Evolutionary conservation across 192 early-diverging fungal genomes (phyloP), one percentile per base, ranked within the genome.

Genomic region (Coemansia sp.): DNA sequence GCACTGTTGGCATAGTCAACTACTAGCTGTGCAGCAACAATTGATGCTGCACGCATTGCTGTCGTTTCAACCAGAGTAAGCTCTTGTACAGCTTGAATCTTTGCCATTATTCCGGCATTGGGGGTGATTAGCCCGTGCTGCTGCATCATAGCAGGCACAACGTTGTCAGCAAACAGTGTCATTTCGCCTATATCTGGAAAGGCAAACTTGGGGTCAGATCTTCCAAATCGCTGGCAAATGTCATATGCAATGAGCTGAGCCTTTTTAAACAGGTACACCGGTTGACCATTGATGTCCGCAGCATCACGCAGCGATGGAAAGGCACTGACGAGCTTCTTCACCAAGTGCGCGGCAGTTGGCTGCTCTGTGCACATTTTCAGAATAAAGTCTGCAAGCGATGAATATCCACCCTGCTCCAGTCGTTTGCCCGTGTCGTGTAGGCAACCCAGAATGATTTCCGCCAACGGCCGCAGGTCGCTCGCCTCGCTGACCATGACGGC

Each of bases 111-210:
- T 2, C 26, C 54, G 11, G 79, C 49, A 42, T 79, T 53, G 0
- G 67, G 81, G 22, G 53, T 36, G 35, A 87, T 58, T 12, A 89
- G 51, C 2, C 78, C 79, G 15, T 82, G 64, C 50, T 86, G 62
- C 29, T 66, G 65, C 50, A 90, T 60, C 60, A 90, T 69, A 2
- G 83, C 80, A 4, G 88, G 87, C 17, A 92, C 77, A 9, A 87
- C 87, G 60, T 86, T 87, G 53, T 92, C 90, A 0, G 81, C 79
- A 70, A 88, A 87, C 15, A 90, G 71, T 0, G 91, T 89, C 59
- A 89, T 62, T 0, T 77, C 60, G 40, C 68, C 53, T 22, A 89
- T 75, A 50, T 90, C 89, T 5, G 50, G 58, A 53, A 92, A 91
- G 32, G 75, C 68, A 64, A 92, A 92, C 3, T 64, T 74, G 1